phyloP scores from a whole-genome alignment of 169 alveolate genomes.

The Plasmodium falciparum region DNA sequence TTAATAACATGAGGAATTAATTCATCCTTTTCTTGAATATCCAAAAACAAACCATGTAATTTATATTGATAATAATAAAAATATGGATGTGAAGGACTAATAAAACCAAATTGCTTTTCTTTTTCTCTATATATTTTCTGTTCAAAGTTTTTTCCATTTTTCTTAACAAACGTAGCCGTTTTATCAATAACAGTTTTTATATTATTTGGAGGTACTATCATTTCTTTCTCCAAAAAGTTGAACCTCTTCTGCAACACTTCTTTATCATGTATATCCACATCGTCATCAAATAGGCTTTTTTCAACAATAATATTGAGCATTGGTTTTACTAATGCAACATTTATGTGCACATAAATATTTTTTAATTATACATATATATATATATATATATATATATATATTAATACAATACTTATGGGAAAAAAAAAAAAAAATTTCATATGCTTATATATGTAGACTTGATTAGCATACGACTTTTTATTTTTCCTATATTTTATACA shows the following conservation, averaged over 20 bases:
- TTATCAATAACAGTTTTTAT: conserved; percentile 91
- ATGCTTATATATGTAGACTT: too few relatives aligned
- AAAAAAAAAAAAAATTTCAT: too few relatives aligned
- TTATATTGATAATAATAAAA: conserved; percentile 88
- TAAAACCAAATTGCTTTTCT: conserved; percentile 86
- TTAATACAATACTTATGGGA: too few relatives aligned
- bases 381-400: too few relatives aligned
- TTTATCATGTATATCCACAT: conserved; percentile 39
- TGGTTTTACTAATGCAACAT: neutral
- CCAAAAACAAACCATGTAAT: conserved; percentile 83
- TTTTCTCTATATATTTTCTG: conserved; percentile 88
- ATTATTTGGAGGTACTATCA: conserved; percentile 92
- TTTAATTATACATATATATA: too few relatives aligned
- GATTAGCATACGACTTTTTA: too few relatives aligned
- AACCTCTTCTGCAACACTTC: conserved; percentile 37
- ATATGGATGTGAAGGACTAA: conserved; percentile 89
- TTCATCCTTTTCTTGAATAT: conserved; percentile 29
- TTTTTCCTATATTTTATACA: too few relatives aligned
- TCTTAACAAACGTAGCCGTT: conserved; percentile 94
- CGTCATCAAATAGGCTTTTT: conserved; percentile 63
- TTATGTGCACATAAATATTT: too few relatives aligned
- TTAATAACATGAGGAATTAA: conserved; percentile 79
- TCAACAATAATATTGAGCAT: conserved; percentile 50
- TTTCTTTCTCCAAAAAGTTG: conserved; percentile 70
- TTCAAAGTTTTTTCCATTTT: conserved; percentile 93